Evolutionary conservation across 306 rosid genomes (phyloP), one percentile per base, ranked within the genome.

Genomic region (Spatholobus suberectus): DNA sequence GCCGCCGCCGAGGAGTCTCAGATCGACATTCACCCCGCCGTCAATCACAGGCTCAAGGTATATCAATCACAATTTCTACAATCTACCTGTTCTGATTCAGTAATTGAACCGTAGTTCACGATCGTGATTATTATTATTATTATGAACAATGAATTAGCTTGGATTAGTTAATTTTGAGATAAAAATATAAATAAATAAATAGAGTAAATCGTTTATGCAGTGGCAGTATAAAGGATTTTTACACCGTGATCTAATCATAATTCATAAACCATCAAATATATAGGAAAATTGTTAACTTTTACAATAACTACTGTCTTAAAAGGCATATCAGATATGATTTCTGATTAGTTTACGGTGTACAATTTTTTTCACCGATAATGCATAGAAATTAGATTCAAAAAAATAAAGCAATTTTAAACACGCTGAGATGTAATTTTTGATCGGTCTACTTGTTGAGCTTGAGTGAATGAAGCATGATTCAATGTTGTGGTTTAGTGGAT

Each of bases 1-100:
- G 71, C 41, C 55, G 66, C 49, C 24, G 59, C 77, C 0, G 96
- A 88, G n/a, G 99, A 94, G 0, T 81, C 90, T 2, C 98, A 91
- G 24, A 92, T 96, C 78, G 98, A 92, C 78, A 92, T 96, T 76
- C 97, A 96, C 38, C 99, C 99, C 0, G 97, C 97, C 20, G 95
- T 96, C 5, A 92, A 96, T 87, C 99, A 96, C 35, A 84, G 99
- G 83, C 89, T 96, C 82, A 94, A 96, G 98, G 99, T 77, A 17
- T 65, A 8, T 40, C 37, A 7, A 38, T 73, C 41, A 20, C 13
- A 23, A 74, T 51, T n/a, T 23, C 23, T 8, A 3, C 35, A 6
- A 3, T 61, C 32, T 62, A 43, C 3, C 47, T 76, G 59, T 38
- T 71, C 17, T 1, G 49, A 71, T 70, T 77, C 18, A 6, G 65